Evolutionary conservation across 2,329 filamentous ascomycete genomes (phyloP), one percentile per base, ranked within the genome.

Genomic region (Fusarium anthophilum): DNA sequence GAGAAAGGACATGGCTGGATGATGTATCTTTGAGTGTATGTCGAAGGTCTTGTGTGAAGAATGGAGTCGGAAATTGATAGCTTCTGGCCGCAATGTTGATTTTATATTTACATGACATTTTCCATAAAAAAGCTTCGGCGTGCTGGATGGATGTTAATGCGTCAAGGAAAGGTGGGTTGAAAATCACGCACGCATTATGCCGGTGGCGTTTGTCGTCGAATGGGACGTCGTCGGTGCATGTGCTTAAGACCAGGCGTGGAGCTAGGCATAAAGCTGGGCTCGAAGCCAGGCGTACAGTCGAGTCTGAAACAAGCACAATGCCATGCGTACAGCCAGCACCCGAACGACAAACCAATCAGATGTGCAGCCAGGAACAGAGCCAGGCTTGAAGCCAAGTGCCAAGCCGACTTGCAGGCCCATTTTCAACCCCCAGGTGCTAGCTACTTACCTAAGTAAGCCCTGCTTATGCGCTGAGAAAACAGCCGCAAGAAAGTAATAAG

Each of bases 401-500:
- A 13, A 17, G 28, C 28, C 22, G 13, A 12, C 14, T 3, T 13
- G 28, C 8, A 50, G 6, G 14, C 20, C 47, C 7, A 50, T 32
- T 50, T 50, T 50, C 47, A 50, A 50, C 28, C 47, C 47, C 22
- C 47, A n/a, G 10, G 22, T 13, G 10, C 26, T 2, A 22, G 4
- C 26, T n/a, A n/a, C n/a, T n/a, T n/a, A n/a, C 45, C 32, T 8
- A 17, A 11, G 6, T n/a, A 30, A 50, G 28, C 28, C 22, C 14
- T 30, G 47, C 28, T 9, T n/a, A 9, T 48, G 13, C 1, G 14
- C 5, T 13, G 14, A 0, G 5, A 3, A 9, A 9, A 30, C 3
- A 30, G 11, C 14, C 3, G 3, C 10, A 6, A 4, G 10, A 6
- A n/a, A n/a, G 2, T 6, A 6, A n/a, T 30, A 6, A n/a, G 0